phyloP scores from a whole-genome alignment of 1,284 basidiomycete genomes.

The Cerrena zonata region DNA sequence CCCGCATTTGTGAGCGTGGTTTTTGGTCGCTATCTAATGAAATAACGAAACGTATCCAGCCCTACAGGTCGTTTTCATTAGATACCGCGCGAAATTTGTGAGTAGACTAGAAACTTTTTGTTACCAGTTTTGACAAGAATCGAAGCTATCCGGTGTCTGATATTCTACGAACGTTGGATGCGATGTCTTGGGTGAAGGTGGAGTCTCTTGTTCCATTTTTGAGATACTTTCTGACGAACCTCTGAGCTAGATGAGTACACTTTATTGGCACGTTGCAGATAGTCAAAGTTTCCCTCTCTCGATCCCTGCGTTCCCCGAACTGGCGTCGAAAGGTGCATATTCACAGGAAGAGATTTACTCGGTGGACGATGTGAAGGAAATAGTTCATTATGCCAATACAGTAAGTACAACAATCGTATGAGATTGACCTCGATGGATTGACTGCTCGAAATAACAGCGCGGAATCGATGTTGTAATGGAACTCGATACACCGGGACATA shows the following conservation, averaged over 20 bases:
- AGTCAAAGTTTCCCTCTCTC: slow-evolving; percentile 68
- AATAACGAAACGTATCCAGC: slow-evolving; percentile 30
- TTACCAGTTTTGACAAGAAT: neutral
- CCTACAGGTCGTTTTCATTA: slow-evolving; percentile 71
- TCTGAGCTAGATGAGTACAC: slow-evolving; percentile 45
- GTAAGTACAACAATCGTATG: too few species aligned
- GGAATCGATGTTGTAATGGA: slow-evolving; percentile 72
- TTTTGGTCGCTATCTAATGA: neutral
- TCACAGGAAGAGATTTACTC: slow-evolving; percentile 49
- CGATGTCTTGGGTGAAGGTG: slow-evolving; percentile 82
- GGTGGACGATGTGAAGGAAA: slow-evolving; percentile 47
- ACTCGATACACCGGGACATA: slow-evolving; percentile 74
- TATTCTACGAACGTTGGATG: slow-evolving; percentile 67
- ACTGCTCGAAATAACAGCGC: slow-evolving; percentile 33
- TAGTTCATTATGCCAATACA: slow-evolving; percentile 63
- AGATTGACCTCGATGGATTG: too few species aligned
- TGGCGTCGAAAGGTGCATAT: slow-evolving; percentile 65
- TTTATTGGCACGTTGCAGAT: slow-evolving; percentile 77
- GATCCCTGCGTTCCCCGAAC: slow-evolving; percentile 50
- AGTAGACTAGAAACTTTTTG: neutral
- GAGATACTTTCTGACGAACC: neutral
- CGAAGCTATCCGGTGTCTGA: slow-evolving; percentile 52
- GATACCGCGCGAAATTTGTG: slow-evolving; percentile 64
- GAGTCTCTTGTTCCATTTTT: slow-evolving; percentile 14
- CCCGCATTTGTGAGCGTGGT: slow-evolving; percentile 50